phyloP scores from a whole-genome alignment of 2,329 filamentous ascomycete species.

The Diaporthe velutina region DNA sequence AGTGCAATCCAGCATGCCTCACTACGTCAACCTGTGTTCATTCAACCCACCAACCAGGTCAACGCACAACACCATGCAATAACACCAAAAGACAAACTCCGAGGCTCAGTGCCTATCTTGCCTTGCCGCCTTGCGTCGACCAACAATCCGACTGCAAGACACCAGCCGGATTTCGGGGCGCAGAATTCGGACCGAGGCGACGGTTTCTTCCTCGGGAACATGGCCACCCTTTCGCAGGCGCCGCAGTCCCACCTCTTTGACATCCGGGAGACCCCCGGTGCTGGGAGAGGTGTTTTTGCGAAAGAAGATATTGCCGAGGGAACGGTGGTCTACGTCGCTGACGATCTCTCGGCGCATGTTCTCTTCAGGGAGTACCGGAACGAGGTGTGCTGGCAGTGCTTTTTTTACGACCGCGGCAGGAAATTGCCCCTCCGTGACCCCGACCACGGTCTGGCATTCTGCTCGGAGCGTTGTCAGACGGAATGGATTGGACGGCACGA shows the following conservation, averaged over 20 bases:
- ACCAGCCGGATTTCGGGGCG: background rate
- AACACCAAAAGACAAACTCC: background rate
- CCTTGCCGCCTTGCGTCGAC: background rate
- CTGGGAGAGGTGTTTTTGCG: conserved; percentile 35
- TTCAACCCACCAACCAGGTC: background rate
- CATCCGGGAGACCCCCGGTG: conserved; percentile 31
- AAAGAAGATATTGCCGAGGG: conserved; percentile 1
- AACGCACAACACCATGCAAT: conserved; percentile 7
- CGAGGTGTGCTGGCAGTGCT: conserved; percentile 39
- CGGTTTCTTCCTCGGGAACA: background rate
- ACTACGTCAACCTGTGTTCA: conserved; percentile 1
- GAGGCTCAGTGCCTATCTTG: background rate
- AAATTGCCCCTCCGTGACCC: conserved; percentile 32
- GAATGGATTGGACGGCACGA: background rate
- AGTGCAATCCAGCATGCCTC: background rate
- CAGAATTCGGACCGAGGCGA: background rate
- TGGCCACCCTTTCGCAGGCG: conserved; percentile 3
- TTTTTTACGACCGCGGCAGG: conserved; percentile 36
- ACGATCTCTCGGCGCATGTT: conserved; percentile 35
- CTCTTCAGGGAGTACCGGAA: conserved; percentile 37
- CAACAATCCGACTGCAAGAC: background rate
- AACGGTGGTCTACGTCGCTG: conserved; percentile 1
- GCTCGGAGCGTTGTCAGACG: conserved; percentile 22
- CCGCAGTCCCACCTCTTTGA: conserved; percentile 7
- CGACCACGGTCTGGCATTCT: conserved; percentile 33